phyloP scores from a whole-genome alignment of 169 alveolate species.

The Cyclospora cayetanensis region DNA sequence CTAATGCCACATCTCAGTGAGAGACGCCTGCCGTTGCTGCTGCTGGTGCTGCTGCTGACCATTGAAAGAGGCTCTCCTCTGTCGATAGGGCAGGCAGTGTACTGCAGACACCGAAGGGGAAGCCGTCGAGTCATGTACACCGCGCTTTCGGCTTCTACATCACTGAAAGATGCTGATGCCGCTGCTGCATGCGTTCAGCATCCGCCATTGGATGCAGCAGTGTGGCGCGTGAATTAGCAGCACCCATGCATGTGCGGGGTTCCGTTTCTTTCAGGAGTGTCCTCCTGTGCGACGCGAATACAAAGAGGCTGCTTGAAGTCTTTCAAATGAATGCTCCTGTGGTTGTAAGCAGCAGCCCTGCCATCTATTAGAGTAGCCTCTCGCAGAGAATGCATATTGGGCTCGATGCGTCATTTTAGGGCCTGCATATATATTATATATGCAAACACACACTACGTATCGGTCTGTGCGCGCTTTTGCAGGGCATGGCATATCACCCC shows the following conservation, averaged over 20 bases:
- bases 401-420: too few species aligned
- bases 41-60: not conserved
- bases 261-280: not conserved
- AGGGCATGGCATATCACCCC: not conserved
- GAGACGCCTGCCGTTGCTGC: not conserved
- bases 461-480: not conserved
- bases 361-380: not conserved
- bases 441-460: not conserved
- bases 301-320: slow-evolving; percentile 19
- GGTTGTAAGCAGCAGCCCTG: slow-evolving; percentile 1
- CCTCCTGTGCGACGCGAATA: slow-evolving; percentile 27
- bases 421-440: too few species aligned
- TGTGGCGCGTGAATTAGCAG: not conserved
- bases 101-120: too few species aligned
- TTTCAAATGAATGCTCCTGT: slow-evolving; percentile 4
- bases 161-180: too few species aligned
- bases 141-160: too few species aligned
- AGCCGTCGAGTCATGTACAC: too few species aligned
- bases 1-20: slow-evolving; percentile 37
- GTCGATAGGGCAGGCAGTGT: too few species aligned
- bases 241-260: not conserved
- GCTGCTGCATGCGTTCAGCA: not conserved
- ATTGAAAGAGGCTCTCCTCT: too few species aligned
- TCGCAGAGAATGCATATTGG: too few species aligned
- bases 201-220: not conserved